phyloP scores from a whole-genome alignment of 805 yeast species.

The Soucietia sequanensis region DNA sequence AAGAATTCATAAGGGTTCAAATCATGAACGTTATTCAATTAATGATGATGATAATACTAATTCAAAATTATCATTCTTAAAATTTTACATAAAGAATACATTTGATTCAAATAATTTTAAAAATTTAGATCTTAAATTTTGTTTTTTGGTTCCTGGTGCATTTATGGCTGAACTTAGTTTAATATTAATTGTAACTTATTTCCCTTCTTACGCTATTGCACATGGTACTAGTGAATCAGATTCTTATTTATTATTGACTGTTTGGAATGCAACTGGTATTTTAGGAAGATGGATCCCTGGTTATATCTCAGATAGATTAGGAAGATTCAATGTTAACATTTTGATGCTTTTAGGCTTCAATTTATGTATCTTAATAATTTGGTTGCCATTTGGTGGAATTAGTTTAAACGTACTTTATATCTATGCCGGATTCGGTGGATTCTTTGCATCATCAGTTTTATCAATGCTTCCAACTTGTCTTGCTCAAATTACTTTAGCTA shows the following conservation, averaged over 20 bases:
- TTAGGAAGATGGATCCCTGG: slow-evolving; percentile 34
- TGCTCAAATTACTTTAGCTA: slow-evolving; percentile 55
- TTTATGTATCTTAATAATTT: slow-evolving; percentile 25
- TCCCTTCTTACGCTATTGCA: slow-evolving; percentile 32
- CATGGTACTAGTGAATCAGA: slow-evolving; percentile 28
- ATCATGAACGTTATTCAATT: no score
- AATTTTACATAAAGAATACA: no score
- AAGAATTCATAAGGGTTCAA: slow-evolving; percentile 15
- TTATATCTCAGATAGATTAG: slow-evolving; percentile 23
- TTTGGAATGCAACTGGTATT: slow-evolving; percentile 30
- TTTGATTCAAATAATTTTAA: slow-evolving; percentile 41
- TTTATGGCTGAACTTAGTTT: slow-evolving; percentile 29
- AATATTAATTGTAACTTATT: slow-evolving; percentile 29
- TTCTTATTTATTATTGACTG: slow-evolving; percentile 25
- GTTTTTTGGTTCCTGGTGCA: slow-evolving; percentile 27
- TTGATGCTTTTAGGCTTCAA: slow-evolving; percentile 25
- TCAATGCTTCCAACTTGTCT: slow-evolving; percentile 49
- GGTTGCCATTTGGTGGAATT: slow-evolving; percentile 34
- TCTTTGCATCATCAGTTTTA: slow-evolving; percentile 32
- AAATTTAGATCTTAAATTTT: slow-evolving; percentile 14
- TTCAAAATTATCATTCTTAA: no score
- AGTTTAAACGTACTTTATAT: slow-evolving; percentile 23
- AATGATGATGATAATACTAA: slow-evolving; percentile 43
- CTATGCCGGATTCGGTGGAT: slow-evolving; percentile 35
- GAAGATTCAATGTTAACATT: slow-evolving; percentile 31